Percentiles rank a stretch among this genome's conserved stretches.
These are phyloP conservation scores for Diaporthe humulicola DNA, from an alignment of 2,329 filamentous ascomycete genomes.

Conservation along the genomic window DNA sequence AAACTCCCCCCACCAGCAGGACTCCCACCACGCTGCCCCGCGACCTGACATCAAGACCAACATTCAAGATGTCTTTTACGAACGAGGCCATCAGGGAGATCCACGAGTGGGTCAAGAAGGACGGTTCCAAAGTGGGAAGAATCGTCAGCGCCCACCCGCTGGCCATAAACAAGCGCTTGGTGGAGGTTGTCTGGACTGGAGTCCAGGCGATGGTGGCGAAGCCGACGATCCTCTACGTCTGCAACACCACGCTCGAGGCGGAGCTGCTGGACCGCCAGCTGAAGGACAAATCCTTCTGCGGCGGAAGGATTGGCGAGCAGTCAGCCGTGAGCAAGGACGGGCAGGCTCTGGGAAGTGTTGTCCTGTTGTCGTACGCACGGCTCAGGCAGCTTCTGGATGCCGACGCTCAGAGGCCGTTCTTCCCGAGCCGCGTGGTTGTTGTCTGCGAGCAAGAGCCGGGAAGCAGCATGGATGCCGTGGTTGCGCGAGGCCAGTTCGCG, in stretches of 20 bases:
- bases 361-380: neutral
- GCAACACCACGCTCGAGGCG: conserved; percentile 1
- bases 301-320: neutral
- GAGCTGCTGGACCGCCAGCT: neutral
- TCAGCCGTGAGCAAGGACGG: neutral
- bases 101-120: neutral
- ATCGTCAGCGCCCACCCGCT: neutral
- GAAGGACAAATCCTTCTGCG: neutral
- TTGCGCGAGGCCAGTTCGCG: neutral
- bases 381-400: neutral
- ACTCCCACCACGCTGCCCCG: too few relatives aligned
- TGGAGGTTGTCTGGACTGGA: neutral
- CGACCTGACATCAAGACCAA: neutral
- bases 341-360: neutral
- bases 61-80: neutral
- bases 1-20: too few relatives aligned
- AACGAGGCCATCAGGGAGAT: neutral
- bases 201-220: neutral
- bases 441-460: neutral
- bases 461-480: neutral
- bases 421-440: neutral
- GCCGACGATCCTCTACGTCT: neutral
- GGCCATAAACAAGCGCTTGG: neutral
- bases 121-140: neutral
- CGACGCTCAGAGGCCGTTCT: neutral